Evolutionary conservation across 176 grass and related monocot species (phyloP).

Genomic region (Avena sativa): DNA sequence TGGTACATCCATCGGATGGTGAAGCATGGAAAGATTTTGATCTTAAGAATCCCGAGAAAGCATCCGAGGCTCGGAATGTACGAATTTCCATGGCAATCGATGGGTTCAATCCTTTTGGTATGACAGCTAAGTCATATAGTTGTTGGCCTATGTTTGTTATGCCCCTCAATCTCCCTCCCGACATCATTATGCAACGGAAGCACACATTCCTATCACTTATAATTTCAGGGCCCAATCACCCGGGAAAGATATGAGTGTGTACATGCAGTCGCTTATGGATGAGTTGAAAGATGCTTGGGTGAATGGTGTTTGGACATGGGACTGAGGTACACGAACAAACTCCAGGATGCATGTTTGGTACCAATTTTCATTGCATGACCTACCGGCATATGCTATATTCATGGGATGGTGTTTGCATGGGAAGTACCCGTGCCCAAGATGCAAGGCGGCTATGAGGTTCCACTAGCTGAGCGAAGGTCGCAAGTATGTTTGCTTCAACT

Average conservation of each 20-base stretch:
- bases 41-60: neutral
- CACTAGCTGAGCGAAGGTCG: no score
- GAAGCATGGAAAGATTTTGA: neutral
- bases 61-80: neutral
- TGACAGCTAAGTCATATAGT: neutral
- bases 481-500: neutral
- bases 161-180: neutral
- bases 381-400: neutral
- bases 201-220: neutral
- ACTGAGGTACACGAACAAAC: neutral
- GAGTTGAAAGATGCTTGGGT: neutral
- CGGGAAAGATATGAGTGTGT: neutral
- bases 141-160: no score
- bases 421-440: neutral
- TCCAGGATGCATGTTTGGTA: constrained; percentile 1
- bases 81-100: neutral
- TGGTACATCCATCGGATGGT: neutral
- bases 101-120: constrained; percentile 1
- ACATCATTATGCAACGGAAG: neutral
- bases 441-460: no score
- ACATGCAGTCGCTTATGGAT: neutral
- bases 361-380: neutral
- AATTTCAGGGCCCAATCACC: neutral
- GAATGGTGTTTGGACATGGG: neutral
- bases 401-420: neutral